Evolutionary conservation across 441 rosid genomes (phyloP), one percentile per base, ranked within the genome.

Genomic region (Lepidium campestre): DNA sequence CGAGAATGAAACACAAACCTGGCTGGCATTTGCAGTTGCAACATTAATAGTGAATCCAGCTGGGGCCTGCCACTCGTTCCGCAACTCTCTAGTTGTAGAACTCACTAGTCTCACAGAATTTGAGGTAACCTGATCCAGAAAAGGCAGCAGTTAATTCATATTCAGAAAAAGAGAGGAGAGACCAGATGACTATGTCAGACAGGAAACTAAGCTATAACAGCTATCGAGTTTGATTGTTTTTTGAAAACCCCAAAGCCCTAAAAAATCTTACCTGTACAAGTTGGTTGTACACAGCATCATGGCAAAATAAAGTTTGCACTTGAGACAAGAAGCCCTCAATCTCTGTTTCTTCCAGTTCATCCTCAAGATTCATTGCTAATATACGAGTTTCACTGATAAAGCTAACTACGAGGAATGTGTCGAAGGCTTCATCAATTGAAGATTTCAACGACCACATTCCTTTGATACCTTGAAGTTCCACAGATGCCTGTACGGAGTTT

Each of bases 391-490:
- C 99, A 23, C 90, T 91, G 66, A 91, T 90, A 74, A 94, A 94
- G 80, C 98, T 94, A 70, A 94, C 99, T 46, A 94, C 96, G 58
- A 94, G 75, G 81, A 94, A 94, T 64, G 98, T 94, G 76, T 89
- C 99, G 71, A 75, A 94, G 56, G 96, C 89, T 79, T 94, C 99
- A 71, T 91, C 94, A 32, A 88, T 82, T 23, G 94, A 88, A 56
- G 93, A 88, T 84, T 96, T 89, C 66, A 94, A 66, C 20, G 98
- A 91, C 99, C 98, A 91, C 98, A 91, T 91, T 73, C 99, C 99
- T 78, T 91, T 91, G 79, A 95, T 95, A 67, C 99, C 98, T 83
- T 90, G 97, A 83, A 95, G 97, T 79, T 95, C 99, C 50, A 95
- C 99, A 7, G 98, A 95, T 9, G 99, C 99, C 99, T 94, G 68